Conservation (phyloP, 257 asterid species). For the Gynochthodes officinalis region DNA sequence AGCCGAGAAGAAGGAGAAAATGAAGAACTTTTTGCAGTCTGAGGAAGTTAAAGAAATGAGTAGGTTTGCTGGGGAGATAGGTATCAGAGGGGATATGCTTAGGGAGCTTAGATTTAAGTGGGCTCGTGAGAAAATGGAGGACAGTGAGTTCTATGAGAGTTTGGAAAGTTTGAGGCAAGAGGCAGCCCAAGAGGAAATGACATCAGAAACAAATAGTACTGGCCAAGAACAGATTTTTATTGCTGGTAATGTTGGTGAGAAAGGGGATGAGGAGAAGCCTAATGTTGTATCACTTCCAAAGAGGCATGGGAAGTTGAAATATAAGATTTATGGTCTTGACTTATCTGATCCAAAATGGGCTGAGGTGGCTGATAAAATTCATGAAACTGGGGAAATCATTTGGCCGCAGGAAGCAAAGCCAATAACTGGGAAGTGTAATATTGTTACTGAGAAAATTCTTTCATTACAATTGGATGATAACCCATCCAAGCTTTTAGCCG, state of each 20-base stretch:
- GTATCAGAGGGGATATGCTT: conserved; percentile 88
- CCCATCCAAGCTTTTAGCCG: conserved; percentile 55
- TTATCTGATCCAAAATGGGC: conserved; percentile 75
- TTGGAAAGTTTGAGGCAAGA: conserved; percentile 42
- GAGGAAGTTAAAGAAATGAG: conserved; percentile 91
- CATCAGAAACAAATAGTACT: conserved; percentile 1
- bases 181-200: conserved; percentile 27
- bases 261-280: conserved; percentile 27
- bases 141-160: conserved; percentile 58
- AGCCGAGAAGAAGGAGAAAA: conserved; percentile 78
- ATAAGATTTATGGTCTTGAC: conserved; percentile 89
- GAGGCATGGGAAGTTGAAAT: conserved; percentile 84
- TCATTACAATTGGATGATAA: conserved; percentile 51
- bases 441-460: conserved; percentile 64
- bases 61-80: conserved; percentile 86
- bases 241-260: conserved; percentile 9
- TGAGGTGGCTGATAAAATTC: conserved; percentile 79
- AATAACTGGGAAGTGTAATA: conserved; percentile 64
- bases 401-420: conserved; percentile 75
- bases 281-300: conserved; percentile 59
- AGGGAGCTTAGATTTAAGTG: conserved; percentile 93
- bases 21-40: conserved; percentile 78
- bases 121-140: conserved; percentile 93
- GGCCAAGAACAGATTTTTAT: conserved; percentile 21
- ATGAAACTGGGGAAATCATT: conserved; percentile 53